These are phyloP conservation scores for Fusarium sp. DNA, from an alignment of 2,329 filamentous ascomycete genomes.

Conservation along the genomic window DNA sequence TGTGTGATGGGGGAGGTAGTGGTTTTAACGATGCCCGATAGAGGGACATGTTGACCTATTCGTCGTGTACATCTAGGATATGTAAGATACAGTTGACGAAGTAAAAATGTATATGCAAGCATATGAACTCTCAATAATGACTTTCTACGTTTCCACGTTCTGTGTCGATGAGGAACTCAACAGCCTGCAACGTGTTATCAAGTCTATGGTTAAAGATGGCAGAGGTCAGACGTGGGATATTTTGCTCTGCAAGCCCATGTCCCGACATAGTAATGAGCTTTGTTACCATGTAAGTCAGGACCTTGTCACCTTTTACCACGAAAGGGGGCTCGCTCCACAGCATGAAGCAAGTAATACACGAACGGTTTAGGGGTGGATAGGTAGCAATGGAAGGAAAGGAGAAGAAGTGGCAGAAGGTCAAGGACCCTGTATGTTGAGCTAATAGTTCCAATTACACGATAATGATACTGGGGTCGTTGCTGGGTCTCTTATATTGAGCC, in stretches of 20 bases:
- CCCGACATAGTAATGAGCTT: not conserved
- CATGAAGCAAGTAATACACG: conserved; percentile 2
- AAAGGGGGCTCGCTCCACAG: conserved; percentile 17
- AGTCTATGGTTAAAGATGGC: not conserved
- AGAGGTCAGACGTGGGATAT: not conserved
- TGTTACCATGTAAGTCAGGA: conserved; percentile 11
- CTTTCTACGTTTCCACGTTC: not conserved
- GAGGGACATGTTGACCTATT: conserved; percentile 19
- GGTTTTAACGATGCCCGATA: conserved; percentile 3
- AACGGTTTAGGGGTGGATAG: conserved; percentile 1
- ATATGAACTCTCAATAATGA: not conserved
- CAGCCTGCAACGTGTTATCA: not conserved
- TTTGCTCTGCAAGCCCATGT: not conserved
- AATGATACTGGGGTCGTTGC: conserved; percentile 27
- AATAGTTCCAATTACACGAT: conserved; percentile 27
- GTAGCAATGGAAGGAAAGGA: conserved; percentile 6
- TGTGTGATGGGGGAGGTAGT: conserved; percentile 11
- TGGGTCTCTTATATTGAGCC: conserved; percentile 33
- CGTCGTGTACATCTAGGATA: conserved; percentile 44
- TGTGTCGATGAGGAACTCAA: not conserved
- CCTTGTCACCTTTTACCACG: not conserved
- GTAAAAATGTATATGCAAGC: conserved; percentile 17
- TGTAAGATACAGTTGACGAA: conserved; percentile 44
- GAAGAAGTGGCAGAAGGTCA: conserved; percentile 21
- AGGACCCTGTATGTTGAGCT: conserved; percentile 27